A percentile compares a stretch with the other conserved stretches of the same genome.
phyloP scores from a whole-genome alignment of 345 rosid species.

The rapeseed (Brassica napus) region Da-Ae NC_063437.1:19001501-19002000 shows the following conservation, averaged over 20 bases:
- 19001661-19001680: slow-evolving; percentile 58
- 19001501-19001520: slow-evolving; percentile 69
- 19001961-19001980: background rate
- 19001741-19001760: background rate
- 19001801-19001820: background rate
- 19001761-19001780: background rate
- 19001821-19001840: slow-evolving; percentile 18
- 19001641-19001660: slow-evolving; percentile 76
- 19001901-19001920: slow-evolving; percentile 36
- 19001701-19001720: slow-evolving; percentile 6
- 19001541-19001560: slow-evolving; percentile 64
- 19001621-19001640: slow-evolving; percentile 72
- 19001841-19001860: slow-evolving; percentile 33
- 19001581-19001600: slow-evolving; percentile 58
- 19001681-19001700: slow-evolving; percentile 35
- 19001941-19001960: background rate
- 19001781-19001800: background rate
- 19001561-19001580: slow-evolving; percentile 55
- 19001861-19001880: slow-evolving; percentile 44
- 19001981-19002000: slow-evolving; percentile 42
- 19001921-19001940: slow-evolving; percentile 25
- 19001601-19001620: slow-evolving; percentile 71
- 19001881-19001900: slow-evolving; percentile 40
- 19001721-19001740: background rate
- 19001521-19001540: slow-evolving; percentile 63